phyloP scores from a whole-genome alignment of 139 green algal species.

The Chlamydomonas sp. region DNA sequence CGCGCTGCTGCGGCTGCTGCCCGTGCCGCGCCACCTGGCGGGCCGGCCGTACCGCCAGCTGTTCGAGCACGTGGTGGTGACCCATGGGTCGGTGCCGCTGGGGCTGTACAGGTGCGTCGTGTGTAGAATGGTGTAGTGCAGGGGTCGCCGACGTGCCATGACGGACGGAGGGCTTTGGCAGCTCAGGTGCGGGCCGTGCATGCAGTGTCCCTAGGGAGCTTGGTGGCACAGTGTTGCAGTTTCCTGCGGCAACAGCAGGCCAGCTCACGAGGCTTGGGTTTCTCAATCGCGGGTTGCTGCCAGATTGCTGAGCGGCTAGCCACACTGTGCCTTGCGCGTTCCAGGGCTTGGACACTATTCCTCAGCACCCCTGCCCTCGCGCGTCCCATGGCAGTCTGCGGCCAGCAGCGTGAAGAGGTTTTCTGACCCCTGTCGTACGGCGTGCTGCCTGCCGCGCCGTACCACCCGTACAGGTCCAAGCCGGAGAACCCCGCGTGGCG shows the following conservation, averaged over 20 bases:
- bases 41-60: constrained; percentile 75
- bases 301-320: not conserved
- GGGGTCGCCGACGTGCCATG: not conserved
- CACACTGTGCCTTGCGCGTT: not conserved
- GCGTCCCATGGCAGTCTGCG: not conserved
- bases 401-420: not conserved
- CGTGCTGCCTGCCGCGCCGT: not conserved
- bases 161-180: no score
- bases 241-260: not conserved
- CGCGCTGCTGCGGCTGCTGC: constrained; percentile 68
- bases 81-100: constrained; percentile 58
- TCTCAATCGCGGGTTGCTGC: not conserved
- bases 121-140: not conserved
- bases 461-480: constrained; percentile 49
- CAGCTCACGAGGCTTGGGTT: not conserved
- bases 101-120: constrained; percentile 65
- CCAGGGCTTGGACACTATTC: not conserved
- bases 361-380: not conserved
- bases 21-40: constrained; percentile 53
- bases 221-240: not conserved
- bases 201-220: not conserved
- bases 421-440: not conserved
- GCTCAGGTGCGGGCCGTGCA: not conserved
- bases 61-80: constrained; percentile 53
- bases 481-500: constrained; percentile 74